Evolutionary conservation across 2,329 filamentous ascomycete species (phyloP), one percentile per base, ranked within the genome.

Genomic region (Aspergillus uvarum): DNA sequence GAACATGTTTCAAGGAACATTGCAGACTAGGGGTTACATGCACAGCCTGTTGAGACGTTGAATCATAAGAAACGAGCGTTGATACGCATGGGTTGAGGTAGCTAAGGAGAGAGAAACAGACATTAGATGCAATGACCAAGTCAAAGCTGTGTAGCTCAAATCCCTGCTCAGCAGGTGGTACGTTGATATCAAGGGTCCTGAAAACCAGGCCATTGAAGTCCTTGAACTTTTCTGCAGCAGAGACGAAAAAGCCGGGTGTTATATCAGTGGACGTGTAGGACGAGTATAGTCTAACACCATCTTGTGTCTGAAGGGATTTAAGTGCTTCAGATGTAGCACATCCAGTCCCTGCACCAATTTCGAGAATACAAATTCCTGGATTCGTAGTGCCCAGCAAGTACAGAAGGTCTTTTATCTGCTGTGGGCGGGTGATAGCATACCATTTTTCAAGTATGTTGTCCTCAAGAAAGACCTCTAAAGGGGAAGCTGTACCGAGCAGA

Each of bases 61-160:
- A 4, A 5, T 35, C n/a, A n/a, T n/a, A n/a, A n/a, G n/a, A n/a
- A n/a, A n/a, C n/a, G n/a, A n/a, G n/a, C n/a, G n/a, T n/a, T n/a
- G n/a, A n/a, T n/a, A n/a, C n/a, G n/a, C n/a, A n/a, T n/a, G n/a
- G n/a, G n/a, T n/a, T n/a, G n/a, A n/a, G n/a, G n/a, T n/a, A n/a
- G n/a, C n/a, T n/a, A n/a, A n/a, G n/a, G n/a, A n/a, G n/a, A 10
- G 7, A 29, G 26, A 29, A 35, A 35, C 32, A 35, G 16, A 70
- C 74, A 54, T 76, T 74, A 7, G 70, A 66, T 1, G 74, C 74
- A 19, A 76, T 63, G 6, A 77, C 66, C 1, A 77, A 62, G 35
- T 77, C 74, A 56, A 70, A 77, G 5, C 58, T 62, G 3, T 49
- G 62, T 2, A 54, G 55, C 26, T 69, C 59, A 38, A 75, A 71